These are phyloP conservation scores for Rubroboletus satanas DNA, from an alignment of 768 basidiomycete genomes.

Conservation along the genomic window DNA sequence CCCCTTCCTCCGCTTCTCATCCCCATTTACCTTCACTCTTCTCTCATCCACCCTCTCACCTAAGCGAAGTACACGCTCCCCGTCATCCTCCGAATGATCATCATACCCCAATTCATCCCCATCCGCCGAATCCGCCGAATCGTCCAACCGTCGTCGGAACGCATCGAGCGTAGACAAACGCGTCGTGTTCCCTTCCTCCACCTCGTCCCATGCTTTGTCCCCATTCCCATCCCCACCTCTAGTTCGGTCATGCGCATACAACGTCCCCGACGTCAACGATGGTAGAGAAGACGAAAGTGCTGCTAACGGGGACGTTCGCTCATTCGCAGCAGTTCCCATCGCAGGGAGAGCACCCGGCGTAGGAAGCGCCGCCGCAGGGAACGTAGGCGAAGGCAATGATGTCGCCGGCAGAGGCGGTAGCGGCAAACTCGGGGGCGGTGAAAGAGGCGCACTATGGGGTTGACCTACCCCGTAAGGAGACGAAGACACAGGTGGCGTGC, in stretches of 20 bases:
- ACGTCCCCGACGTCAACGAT: background rate
- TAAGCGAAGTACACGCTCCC: background rate
- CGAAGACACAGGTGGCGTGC: conserved; percentile 4
- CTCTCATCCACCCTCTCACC: conserved; percentile 6
- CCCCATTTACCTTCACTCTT: background rate
- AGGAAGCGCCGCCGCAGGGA: background rate
- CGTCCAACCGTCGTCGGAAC: conserved; percentile 20
- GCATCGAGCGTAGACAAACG: conserved; percentile 25
- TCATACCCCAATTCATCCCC: conserved; percentile 1
- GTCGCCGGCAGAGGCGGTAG: conserved; percentile 18
- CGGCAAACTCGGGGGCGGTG: conserved; percentile 24
- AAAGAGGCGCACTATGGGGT: conserved; percentile 10
- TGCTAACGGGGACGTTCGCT: conserved; percentile 16
- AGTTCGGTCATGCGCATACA: background rate
- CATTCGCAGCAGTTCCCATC: conserved; percentile 8
- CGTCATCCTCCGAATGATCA: conserved; percentile 9
- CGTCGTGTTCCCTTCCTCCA: conserved; percentile 18
- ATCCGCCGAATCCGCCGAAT: conserved; percentile 4
- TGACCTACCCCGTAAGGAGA: conserved; percentile 1
- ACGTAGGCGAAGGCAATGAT: conserved; percentile 15
- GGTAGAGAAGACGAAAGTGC: conserved; percentile 11
- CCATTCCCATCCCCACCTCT: background rate
- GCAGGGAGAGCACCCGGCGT: background rate
- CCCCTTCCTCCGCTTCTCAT: background rate
- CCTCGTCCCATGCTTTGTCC: background rate